These are phyloP conservation scores for Podaxis mareebaensis DNA, from an alignment of 768 basidiomycete species.

Conservation along the genomic window DNA sequence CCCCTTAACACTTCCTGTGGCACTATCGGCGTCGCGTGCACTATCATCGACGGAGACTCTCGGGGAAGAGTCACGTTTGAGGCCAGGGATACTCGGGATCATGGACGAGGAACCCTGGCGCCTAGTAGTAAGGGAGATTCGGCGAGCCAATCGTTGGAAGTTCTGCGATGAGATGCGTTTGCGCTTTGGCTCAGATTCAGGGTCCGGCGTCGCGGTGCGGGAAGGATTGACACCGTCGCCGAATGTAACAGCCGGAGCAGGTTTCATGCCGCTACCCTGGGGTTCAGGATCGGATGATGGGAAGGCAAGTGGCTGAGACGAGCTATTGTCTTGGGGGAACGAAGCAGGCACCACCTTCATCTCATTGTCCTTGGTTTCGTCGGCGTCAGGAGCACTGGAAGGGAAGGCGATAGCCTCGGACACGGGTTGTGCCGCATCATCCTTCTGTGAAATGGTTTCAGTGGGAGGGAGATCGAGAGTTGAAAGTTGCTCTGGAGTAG, in stretches of 20 bases:
- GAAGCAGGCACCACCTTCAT: constrained; percentile 8
- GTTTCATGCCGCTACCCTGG: constrained; percentile 14
- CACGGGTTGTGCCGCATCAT: background rate
- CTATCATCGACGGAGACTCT: constrained; percentile 48
- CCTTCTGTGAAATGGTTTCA: constrained; percentile 11
- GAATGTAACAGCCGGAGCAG: constrained; percentile 61
- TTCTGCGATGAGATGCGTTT: constrained; percentile 85
- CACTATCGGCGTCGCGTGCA: constrained; percentile 52
- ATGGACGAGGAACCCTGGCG: constrained; percentile 52
- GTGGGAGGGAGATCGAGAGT: constrained; percentile 14
- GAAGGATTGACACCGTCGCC: constrained; percentile 60
- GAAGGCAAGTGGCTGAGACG: constrained; percentile 21
- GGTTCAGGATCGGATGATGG: constrained; percentile 28
- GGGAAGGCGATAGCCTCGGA: background rate
- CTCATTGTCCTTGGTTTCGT: background rate
- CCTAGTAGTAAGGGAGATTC: constrained; percentile 66
- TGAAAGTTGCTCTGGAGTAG: constrained; percentile 13
- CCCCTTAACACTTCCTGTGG: constrained; percentile 51
- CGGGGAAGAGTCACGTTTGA: constrained; percentile 52
- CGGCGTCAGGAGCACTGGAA: constrained; percentile 2
- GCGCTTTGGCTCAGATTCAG: constrained; percentile 73
- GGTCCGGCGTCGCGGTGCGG: constrained; percentile 72
- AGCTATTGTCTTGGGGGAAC: background rate
- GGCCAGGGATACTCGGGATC: constrained; percentile 45
- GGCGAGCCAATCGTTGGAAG: constrained; percentile 77